Conservation (phyloP, 257 asterid genomes). For the Solanum phureja region DNA sequence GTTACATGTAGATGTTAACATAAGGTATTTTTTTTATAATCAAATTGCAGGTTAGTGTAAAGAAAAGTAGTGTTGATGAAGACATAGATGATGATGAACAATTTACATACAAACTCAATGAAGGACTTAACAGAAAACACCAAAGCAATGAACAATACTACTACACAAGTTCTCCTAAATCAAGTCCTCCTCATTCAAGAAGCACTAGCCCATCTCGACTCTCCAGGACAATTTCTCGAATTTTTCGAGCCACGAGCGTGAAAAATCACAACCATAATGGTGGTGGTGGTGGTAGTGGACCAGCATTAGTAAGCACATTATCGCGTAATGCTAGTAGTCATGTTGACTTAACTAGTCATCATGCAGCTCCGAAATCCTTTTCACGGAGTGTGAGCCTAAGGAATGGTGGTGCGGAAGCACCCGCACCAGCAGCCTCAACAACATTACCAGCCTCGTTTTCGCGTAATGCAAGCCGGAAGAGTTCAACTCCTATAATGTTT, state of each 20-base stretch:
- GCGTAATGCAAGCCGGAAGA: constrained; percentile 26
- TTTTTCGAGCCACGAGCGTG: constrained; percentile 26
- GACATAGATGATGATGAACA: constrained; percentile 5
- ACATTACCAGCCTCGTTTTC: constrained; percentile 16
- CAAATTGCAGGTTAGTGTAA: constrained; percentile 13
- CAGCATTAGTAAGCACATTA: not conserved
- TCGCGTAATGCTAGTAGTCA: not conserved
- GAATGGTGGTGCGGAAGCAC: constrained; percentile 1
- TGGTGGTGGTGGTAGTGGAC: not conserved
- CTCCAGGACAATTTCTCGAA: constrained; percentile 8
- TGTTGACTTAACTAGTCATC: not conserved
- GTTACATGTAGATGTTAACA: not conserved
- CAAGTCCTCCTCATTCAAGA: constrained; percentile 25
- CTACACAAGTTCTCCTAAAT: constrained; percentile 14
- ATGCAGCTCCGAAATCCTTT: constrained; percentile 10
- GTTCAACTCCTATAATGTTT: constrained; percentile 36
- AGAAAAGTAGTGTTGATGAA: not conserved
- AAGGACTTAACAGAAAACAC: not conserved
- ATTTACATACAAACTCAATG: not conserved
- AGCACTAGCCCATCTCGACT: constrained; percentile 7
- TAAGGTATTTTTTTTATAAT: not conserved
- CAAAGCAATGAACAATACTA: constrained; percentile 4
- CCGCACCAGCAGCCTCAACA: not conserved
- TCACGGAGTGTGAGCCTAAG: constrained; percentile 22
- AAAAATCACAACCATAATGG: not conserved